Evolutionary conservation across 257 asterid genomes (phyloP).

Genomic region (Sherardia arvensis): DNA sequence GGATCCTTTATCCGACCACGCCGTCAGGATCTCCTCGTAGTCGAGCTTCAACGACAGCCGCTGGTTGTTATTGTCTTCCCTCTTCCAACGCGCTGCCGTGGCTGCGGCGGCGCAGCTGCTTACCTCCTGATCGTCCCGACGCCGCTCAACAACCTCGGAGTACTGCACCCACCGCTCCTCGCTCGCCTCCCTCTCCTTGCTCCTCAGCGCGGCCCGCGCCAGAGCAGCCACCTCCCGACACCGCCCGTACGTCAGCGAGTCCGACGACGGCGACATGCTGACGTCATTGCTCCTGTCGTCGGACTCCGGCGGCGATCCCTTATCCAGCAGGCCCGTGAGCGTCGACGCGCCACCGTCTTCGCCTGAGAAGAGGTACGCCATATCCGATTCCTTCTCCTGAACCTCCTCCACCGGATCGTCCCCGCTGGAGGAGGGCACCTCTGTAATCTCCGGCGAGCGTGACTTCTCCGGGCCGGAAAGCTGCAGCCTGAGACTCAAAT

Average conservation of each 20-base stretch:
- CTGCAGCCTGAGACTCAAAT: conserved; percentile 68
- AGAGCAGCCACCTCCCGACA: conserved; percentile 44
- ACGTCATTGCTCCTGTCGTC: conserved; percentile 21
- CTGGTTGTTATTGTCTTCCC: conserved; percentile 2
- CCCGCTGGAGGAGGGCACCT: conserved; percentile 12
- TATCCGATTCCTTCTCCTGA: too few species aligned
- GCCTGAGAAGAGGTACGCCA: conserved; percentile 58
- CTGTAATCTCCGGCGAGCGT: conserved; percentile 3
- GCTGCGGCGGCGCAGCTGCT: conserved; percentile 55
- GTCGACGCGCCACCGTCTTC: conserved; percentile 61
- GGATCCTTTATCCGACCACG: conserved; percentile 81
- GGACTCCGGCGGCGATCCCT: conserved; percentile 6
- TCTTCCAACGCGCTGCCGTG: conserved; percentile 20
- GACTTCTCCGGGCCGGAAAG: conserved; percentile 29
- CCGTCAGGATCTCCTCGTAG: conserved; percentile 67
- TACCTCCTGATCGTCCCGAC: conserved; percentile 78
- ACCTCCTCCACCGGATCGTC: conserved; percentile 25
- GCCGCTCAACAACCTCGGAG: conserved; percentile 79
- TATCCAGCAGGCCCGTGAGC: background rate
- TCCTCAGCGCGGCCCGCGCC: conserved; percentile 68
- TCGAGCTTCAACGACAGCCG: conserved; percentile 73
- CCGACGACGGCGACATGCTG: conserved; percentile 20
- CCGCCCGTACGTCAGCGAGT: conserved; percentile 31
- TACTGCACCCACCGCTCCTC: conserved; percentile 84
- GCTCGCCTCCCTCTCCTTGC: conserved; percentile 51